A percentile compares a stretch with the other conserved stretches of the same genome.
Evolutionary conservation across 768 basidiomycete species (phyloP).

Genomic region (Mycena floridula): DNA sequence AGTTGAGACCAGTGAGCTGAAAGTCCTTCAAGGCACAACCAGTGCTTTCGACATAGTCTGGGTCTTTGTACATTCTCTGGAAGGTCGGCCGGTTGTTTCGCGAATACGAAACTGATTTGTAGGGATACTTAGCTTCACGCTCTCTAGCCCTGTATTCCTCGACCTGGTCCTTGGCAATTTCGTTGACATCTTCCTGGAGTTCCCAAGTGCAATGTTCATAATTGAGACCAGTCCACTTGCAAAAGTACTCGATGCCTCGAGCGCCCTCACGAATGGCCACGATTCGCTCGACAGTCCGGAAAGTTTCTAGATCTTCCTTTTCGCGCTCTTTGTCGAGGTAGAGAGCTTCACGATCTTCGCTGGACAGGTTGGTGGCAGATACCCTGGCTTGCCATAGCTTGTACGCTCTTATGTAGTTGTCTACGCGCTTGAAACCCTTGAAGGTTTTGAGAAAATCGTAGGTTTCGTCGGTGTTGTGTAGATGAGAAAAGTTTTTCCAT

Average conservation of each 20-base stretch:
- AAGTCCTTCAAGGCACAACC: conserved; percentile 95
- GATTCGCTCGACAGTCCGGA: conserved; percentile 88
- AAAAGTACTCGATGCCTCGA: conserved; percentile 76
- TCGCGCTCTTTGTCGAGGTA: conserved; percentile 87
- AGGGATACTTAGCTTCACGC: conserved; percentile 76
- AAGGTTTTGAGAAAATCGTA: conserved; percentile 95
- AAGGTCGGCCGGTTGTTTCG: conserved; percentile 70
- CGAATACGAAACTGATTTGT: conserved; percentile 68
- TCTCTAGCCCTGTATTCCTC: conserved; percentile 75
- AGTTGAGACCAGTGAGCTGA: conserved; percentile 96
- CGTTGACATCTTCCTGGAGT: conserved; percentile 67
- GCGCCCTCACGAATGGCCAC: conserved; percentile 68
- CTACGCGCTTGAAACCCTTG: conserved; percentile 94
- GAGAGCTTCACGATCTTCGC: conserved; percentile 87
- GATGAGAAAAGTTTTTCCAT: conserved; percentile 97
- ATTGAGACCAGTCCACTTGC: conserved; percentile 93
- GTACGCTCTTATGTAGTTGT: conserved; percentile 96
- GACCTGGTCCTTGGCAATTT: conserved; percentile 73
- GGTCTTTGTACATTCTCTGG: conserved; percentile 81
- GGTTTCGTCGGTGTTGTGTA: conserved; percentile 98
- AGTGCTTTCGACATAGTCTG: conserved; percentile 71
- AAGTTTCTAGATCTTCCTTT: conserved; percentile 87
- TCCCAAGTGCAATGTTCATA: conserved; percentile 99
- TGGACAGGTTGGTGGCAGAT: conserved; percentile 57
- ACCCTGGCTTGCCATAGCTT: conserved; percentile 67